These are phyloP conservation scores for Phytophthora tubulina DNA, from an alignment of 352 stramenopile genomes.

Conservation along the genomic window DNA sequence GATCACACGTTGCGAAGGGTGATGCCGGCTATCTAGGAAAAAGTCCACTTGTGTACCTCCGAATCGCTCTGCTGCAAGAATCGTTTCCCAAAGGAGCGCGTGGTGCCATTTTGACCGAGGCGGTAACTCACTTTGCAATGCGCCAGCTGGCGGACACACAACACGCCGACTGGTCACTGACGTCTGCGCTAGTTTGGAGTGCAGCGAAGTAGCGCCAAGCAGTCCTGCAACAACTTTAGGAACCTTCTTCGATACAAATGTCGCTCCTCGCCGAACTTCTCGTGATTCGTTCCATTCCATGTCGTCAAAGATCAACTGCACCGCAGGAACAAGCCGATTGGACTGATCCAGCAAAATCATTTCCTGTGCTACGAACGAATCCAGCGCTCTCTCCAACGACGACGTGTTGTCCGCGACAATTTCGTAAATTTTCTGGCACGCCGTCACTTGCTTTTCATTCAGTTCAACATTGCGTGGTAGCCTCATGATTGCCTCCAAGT, in stretches of 20 bases:
- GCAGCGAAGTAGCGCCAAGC: slow-evolving; percentile 69
- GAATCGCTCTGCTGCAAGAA: slow-evolving; percentile 64
- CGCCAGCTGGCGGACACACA: slow-evolving; percentile 47
- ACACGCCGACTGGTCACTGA: slow-evolving; percentile 64
- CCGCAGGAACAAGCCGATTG: slow-evolving; percentile 46
- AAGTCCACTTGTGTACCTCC: slow-evolving; percentile 70
- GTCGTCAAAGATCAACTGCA: slow-evolving; percentile 69
- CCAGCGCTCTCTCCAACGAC: slow-evolving; percentile 35
- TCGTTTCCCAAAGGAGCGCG: slow-evolving; percentile 65
- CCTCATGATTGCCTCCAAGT: slow-evolving; percentile 58
- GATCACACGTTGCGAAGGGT: slow-evolving; percentile 73
- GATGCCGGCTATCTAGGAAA: slow-evolving; percentile 73
- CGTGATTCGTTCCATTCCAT: slow-evolving; percentile 83
- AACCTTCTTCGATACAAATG: slow-evolving; percentile 66
- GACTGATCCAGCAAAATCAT: slow-evolving; percentile 54
- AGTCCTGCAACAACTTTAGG: slow-evolving; percentile 51
- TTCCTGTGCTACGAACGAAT: slow-evolving; percentile 45
- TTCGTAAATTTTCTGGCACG: slow-evolving; percentile 62
- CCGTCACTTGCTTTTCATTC: slow-evolving; percentile 35
- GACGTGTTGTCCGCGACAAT: slow-evolving; percentile 47
- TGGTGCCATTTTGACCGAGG: slow-evolving; percentile 48
- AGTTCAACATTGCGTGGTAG: slow-evolving; percentile 47
- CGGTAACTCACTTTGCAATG: slow-evolving; percentile 58
- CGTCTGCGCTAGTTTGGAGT: slow-evolving; percentile 70
- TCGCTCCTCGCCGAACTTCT: slow-evolving; percentile 55